Evolutionary conservation across 1,139 yeast genomes (phyloP), one percentile per base, ranked within the genome.

Genomic region (Kazachstania sp.): DNA sequence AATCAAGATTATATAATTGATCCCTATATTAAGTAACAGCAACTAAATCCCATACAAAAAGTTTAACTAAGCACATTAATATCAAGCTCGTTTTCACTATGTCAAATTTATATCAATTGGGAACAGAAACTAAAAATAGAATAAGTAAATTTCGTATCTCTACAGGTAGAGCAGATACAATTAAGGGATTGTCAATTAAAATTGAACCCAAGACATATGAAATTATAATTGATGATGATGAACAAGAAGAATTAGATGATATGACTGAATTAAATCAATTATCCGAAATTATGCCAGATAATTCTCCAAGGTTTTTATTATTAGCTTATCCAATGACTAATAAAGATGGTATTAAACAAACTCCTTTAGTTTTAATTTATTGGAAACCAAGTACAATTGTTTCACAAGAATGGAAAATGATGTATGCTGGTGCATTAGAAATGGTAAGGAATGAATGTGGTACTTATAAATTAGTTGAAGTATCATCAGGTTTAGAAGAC

Each of bases 381-480:
- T 88, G 92, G 82, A 76, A 86, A 49, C 97, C 97, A 2, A 83
- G 82, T 26, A 86, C 95, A 0, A 75, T 88, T 18, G 67, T 64
- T 2, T 83, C 85, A 16, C 92, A 82, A 61, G 86, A 82, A 47
- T 71, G 77, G 61, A 78, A 83, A 62, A 88, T 88, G 96, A 68
- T 86, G 44, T 88, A 86, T 59, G 97, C 96, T 1, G 95, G 94
- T 2, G 95, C 95, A 0, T 77, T 86, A 28, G 96, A 88, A 60
- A 68, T 82, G 56, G 75, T 88, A 52, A 74, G 92, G 62, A 81
- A 77, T 47, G 82, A 82, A 58, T 86, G 95, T 16, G 90, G 92
- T 13, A 59, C 65, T 19, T 61, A 59, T 41, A 64, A 58, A 45
- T 50, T 60, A 16, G 51, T 65, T n/a, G 68, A 65, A 39, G 63